phyloP scores from a whole-genome alignment of 1,284 basidiomycete genomes.

The Ustilago curta region DNA sequence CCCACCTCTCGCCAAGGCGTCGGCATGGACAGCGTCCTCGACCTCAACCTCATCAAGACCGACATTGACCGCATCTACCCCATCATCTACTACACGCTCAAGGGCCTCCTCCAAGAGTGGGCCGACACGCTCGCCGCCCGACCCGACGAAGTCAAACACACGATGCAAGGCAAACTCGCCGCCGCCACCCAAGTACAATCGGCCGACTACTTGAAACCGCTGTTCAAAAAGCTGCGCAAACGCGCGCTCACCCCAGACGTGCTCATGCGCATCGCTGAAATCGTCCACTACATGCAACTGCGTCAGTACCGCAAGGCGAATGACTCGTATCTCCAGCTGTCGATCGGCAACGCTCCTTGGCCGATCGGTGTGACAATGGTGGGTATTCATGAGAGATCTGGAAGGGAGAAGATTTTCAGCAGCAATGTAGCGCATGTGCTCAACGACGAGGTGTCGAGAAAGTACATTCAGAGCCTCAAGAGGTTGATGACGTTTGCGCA shows the following conservation, averaged over 20 bases:
- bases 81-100: constrained; percentile 95
- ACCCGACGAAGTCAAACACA: constrained; percentile 81
- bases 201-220: constrained; percentile 93
- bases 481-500: constrained; percentile 72
- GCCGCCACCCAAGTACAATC: constrained; percentile 95
- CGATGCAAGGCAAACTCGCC: constrained; percentile 90
- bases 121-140: constrained; percentile 90
- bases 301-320: constrained; percentile 94
- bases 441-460: constrained; percentile 97
- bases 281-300: constrained; percentile 94
- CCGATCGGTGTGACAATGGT: constrained; percentile 99
- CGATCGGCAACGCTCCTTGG: constrained; percentile 99
- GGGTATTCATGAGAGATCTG: constrained; percentile 97
- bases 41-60: constrained; percentile 81
- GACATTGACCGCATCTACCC: constrained; percentile 98
- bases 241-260: constrained; percentile 87
- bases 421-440: constrained; percentile 97
- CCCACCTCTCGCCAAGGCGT: constrained; percentile 49
- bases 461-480: constrained; percentile 98
- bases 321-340: constrained; percentile 94
- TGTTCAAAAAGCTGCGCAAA: constrained; percentile 89
- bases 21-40: constrained; percentile 64
- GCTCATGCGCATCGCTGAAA: constrained; percentile 88
- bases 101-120: constrained; percentile 91
- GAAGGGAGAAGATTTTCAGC: constrained; percentile 94